Evolutionary conservation across 2,329 filamentous ascomycete species (phyloP).

Genomic region (Aspergillus fumigatus): DNA sequence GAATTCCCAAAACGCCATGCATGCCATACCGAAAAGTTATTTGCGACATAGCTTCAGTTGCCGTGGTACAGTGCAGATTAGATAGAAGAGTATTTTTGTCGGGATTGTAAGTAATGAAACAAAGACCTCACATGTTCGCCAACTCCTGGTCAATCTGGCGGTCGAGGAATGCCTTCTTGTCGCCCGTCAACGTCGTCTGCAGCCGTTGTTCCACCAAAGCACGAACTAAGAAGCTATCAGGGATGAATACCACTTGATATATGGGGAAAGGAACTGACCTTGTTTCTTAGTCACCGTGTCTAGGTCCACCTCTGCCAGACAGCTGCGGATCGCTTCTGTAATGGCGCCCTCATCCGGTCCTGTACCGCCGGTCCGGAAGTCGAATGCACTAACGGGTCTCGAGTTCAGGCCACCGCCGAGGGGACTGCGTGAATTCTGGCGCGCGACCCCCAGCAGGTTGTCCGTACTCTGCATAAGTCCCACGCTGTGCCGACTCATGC

Average conservation of each 20-base stretch:
- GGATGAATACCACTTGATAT: neutral
- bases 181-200: constrained; percentile 81
- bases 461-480: constrained; percentile 43
- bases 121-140: constrained; percentile 70
- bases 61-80: constrained; percentile 5
- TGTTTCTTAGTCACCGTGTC: constrained; percentile 99
- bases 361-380: constrained; percentile 51
- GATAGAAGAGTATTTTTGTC: neutral
- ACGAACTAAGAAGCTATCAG: constrained; percentile 48
- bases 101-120: neutral
- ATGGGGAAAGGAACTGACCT: constrained; percentile 39
- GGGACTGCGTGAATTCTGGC: constrained; percentile 44
- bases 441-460: constrained; percentile 38
- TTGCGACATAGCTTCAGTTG: constrained; percentile 1
- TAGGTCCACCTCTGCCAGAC: constrained; percentile 82
- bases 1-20: constrained; percentile 10
- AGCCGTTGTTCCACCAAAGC: constrained; percentile 89
- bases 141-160: constrained; percentile 89
- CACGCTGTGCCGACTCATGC: constrained; percentile 39
- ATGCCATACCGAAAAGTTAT: constrained; percentile 6
- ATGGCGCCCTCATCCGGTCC: constrained; percentile 78
- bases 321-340: constrained; percentile 75
- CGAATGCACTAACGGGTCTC: constrained; percentile 51
- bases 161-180: constrained; percentile 85
- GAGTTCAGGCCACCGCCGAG: constrained; percentile 43